These are phyloP conservation scores for Papilionanthe hybrid DNA, from an alignment of 116 monocot genomes.

Conservation along the genomic window DNA sequence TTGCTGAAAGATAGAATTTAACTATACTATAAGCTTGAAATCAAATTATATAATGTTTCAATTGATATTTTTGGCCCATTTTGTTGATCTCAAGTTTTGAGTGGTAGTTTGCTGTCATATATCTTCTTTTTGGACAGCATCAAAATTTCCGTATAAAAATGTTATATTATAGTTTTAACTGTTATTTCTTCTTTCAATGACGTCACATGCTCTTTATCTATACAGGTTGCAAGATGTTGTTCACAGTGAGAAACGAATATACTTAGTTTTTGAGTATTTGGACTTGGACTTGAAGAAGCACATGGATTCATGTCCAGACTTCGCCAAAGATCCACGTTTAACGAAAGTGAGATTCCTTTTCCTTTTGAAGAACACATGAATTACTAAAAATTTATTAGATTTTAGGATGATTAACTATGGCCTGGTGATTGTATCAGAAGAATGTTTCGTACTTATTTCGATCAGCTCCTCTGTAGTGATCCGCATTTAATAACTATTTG, in stretches of 20 bases:
- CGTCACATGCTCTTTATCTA: neutral
- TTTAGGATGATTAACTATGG: neutral
- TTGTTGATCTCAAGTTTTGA: neutral
- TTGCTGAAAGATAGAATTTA: neutral
- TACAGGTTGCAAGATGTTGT: slow-evolving; percentile 93
- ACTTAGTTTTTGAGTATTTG: slow-evolving; percentile 94
- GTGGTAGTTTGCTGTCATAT: neutral
- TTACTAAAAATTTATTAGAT: neutral
- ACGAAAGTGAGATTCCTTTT: slow-evolving; percentile 50
- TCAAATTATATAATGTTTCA: neutral
- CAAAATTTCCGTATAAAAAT: neutral
- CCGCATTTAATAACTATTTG: neutral
- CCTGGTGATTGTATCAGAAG: neutral
- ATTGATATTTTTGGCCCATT: neutral
- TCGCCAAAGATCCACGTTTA: slow-evolving; percentile 66
- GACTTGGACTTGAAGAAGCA: slow-evolving; percentile 98
- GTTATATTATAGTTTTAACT: neutral
- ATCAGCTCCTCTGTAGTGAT: neutral
- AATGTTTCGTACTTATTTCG: neutral
- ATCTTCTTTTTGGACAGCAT: neutral
- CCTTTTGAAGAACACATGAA: slow-evolving; percentile 1
- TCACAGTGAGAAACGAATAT: slow-evolving; percentile 90
- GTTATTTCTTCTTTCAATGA: neutral
- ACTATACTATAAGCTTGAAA: neutral
- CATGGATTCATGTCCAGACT: slow-evolving; percentile 94